Evolutionary conservation across 1,284 basidiomycete species (phyloP), one percentile per base, ranked within the genome.

Genomic region (Afroboletus lepidellus): DNA sequence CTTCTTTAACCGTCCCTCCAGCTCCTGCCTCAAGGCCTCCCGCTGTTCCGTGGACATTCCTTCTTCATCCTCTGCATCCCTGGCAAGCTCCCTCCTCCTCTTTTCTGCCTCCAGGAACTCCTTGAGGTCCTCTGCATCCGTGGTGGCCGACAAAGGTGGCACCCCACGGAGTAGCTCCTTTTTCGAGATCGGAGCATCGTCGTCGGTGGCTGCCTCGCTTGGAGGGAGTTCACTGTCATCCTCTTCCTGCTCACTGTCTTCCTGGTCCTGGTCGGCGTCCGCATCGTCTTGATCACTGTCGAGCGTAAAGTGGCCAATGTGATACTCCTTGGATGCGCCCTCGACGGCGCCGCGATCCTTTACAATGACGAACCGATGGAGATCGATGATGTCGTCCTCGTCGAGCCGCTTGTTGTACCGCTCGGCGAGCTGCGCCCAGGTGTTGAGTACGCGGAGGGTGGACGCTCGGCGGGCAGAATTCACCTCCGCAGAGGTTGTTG

Each of bases 351-450:
- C 88, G 52, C 84, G 78, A 64, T 90, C 85, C 60, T 80, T 80
- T 49, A 87, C 69, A 36, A 90, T 73, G 50, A 77, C 66, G 20
- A 74, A 77, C 8, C 80, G 80, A 44, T 73, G 69, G 3, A 90
- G 68, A 62, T 90, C 84, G 32, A 90, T 75, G 45, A 90, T 84
- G 62, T 90, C 88, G 66, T 90, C 87, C 60, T 90, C 82, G 57
- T 88, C 85, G 25, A 89, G 69, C 36, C 76, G 74, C 46, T 79
- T 76, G 33, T 77, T 76, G 63, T 89, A 87, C 38, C 84, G 78
- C 41, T 83, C 80, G 3, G 78, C 85, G 12, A 90, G 77, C 37
- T 78, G 74, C 18, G 78, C 74, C 87, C 88, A 90, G 18, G 79
- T 71, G 57, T 80, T 76, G 29, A 81, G 69, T 33, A 90, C 72